Percentiles rank a stretch among this genome's conserved stretches.
phyloP scores from a whole-genome alignment of 2,329 filamentous ascomycete genomes.

The Xylaria sp. region DNA sequence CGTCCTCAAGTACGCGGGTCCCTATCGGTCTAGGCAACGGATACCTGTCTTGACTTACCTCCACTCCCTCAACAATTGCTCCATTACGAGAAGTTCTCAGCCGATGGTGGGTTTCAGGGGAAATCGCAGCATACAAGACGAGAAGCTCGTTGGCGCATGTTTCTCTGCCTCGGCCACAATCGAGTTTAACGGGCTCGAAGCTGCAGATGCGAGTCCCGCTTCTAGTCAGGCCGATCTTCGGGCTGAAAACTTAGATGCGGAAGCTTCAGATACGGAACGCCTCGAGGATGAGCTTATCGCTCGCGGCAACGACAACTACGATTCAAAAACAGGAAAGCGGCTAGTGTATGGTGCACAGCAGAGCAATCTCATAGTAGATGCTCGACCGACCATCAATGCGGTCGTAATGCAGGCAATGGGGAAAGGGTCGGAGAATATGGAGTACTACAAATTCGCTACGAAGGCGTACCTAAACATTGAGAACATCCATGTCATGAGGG shows the following conservation, averaged over 20 bases:
- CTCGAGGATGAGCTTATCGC: constrained; percentile 70
- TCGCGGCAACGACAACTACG: constrained; percentile 52
- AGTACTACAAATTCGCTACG: constrained; percentile 88
- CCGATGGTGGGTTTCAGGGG: constrained; percentile 83
- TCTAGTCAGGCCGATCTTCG: constrained; percentile 57
- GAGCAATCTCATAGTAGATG: constrained; percentile 93
- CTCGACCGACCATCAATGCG: constrained; percentile 90
- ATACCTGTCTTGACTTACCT: constrained; percentile 91
- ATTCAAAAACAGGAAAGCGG: constrained; percentile 63
- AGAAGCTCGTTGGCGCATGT: constrained; percentile 88
- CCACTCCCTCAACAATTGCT: constrained; percentile 96
- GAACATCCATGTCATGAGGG: constrained; percentile 98
- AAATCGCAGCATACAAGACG: constrained; percentile 93
- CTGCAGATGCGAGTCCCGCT: constrained; percentile 43
- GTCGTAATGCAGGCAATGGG: constrained; percentile 92
- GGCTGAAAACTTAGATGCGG: constrained; percentile 44
- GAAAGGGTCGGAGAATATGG: constrained; percentile 95
- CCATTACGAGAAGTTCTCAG: constrained; percentile 92
- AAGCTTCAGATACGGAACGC: constrained; percentile 64
- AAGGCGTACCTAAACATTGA: constrained; percentile 95
- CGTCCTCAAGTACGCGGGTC: constrained; percentile 87
- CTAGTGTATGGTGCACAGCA: constrained; percentile 90
- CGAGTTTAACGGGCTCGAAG: constrained; percentile 41
- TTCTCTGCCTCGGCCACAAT: constrained; percentile 70
- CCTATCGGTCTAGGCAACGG: constrained; percentile 84